A percentile compares a stretch with the other conserved stretches of the same genome.
phyloP scores from a whole-genome alignment of 805 yeast genomes.

The Spencermartinsiella europaea region DNA sequence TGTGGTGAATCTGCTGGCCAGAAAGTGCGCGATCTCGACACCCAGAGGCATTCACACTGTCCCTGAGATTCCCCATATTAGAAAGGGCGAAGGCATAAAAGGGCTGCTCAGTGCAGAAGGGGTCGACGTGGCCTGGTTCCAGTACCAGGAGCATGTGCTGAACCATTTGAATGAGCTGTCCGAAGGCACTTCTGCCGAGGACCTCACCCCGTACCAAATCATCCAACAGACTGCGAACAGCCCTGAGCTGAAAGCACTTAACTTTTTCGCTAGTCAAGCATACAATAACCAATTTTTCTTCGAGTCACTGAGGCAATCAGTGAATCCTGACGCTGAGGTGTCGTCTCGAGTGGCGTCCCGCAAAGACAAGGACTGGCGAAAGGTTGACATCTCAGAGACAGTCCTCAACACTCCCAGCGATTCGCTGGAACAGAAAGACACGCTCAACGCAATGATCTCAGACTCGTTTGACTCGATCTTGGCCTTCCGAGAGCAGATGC shows the following conservation, averaged over 20 bases:
- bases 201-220: slow-evolving; percentile 16
- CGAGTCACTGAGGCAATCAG: slow-evolving; percentile 20
- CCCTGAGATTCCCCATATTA: slow-evolving; percentile 17
- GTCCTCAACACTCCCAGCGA: slow-evolving; percentile 21
- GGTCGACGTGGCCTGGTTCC: slow-evolving; percentile 70
- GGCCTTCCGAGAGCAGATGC: slow-evolving; percentile 70
- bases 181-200: slow-evolving; percentile 14
- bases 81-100: slow-evolving; percentile 31
- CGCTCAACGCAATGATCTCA: slow-evolving; percentile 14
- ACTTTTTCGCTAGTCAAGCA: slow-evolving; percentile 69
- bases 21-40: background rate
- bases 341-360: slow-evolving; percentile 10
- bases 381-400: slow-evolving; percentile 22
- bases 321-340: slow-evolving; percentile 24
- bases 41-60: slow-evolving; percentile 16
- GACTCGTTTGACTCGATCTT: slow-evolving; percentile 68
- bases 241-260: slow-evolving; percentile 13
- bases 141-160: slow-evolving; percentile 58
- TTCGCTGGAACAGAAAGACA: slow-evolving; percentile 9
- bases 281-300: slow-evolving; percentile 89
- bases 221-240: slow-evolving; percentile 15
- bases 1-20: background rate
- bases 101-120: slow-evolving; percentile 64
- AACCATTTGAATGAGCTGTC: slow-evolving; percentile 27
- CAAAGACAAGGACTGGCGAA: slow-evolving; percentile 17